Evolutionary conservation across 2,329 filamentous ascomycete genomes (phyloP).

Genomic region (Cercospora zeae-maydis): DNA sequence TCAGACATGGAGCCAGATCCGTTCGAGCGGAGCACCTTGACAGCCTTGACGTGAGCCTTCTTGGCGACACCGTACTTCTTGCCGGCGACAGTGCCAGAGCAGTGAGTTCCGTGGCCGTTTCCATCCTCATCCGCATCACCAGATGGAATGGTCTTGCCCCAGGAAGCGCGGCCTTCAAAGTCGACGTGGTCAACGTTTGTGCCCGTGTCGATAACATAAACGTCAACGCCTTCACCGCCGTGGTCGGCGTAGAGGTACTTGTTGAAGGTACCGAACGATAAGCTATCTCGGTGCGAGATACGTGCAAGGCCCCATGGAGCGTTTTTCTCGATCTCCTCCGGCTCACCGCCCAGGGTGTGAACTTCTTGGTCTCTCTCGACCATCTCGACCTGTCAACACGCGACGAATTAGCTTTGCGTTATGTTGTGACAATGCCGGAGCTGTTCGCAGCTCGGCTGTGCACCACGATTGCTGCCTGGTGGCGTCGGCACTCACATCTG

Average conservation of each 20-base stretch:
- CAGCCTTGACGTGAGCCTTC: slow-evolving; percentile 93
- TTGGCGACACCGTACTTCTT: slow-evolving; percentile 99
- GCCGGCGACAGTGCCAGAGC: slow-evolving; percentile 94
- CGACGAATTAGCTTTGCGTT: not conserved
- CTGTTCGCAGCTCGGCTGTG: slow-evolving; percentile 9
- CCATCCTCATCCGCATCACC: slow-evolving; percentile 86
- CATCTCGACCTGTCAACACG: slow-evolving; percentile 72
- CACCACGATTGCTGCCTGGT: slow-evolving; percentile 19
- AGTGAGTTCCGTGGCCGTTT: slow-evolving; percentile 98
- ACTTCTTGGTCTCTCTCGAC: slow-evolving; percentile 94
- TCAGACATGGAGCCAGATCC: slow-evolving; percentile 98
- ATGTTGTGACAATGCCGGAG: not conserved
- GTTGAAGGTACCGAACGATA: slow-evolving; percentile 92
- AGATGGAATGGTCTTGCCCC: slow-evolving; percentile 92
- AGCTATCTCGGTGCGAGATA: slow-evolving; percentile 86
- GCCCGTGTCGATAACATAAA: slow-evolving; percentile 97
- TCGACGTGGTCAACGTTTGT: slow-evolving; percentile 93
- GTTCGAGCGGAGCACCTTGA: slow-evolving; percentile 97
- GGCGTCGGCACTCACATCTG: slow-evolving; percentile 73
- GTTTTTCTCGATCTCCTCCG: slow-evolving; percentile 72
- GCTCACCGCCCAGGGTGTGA: slow-evolving; percentile 62
- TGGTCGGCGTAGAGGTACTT: slow-evolving; percentile 92
- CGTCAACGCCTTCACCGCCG: slow-evolving; percentile 95
- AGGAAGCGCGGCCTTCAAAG: slow-evolving; percentile 91
- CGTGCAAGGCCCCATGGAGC: slow-evolving; percentile 98